phyloP scores from a whole-genome alignment of 129 eudicot species.

The Glebionis coronaria region DNA sequence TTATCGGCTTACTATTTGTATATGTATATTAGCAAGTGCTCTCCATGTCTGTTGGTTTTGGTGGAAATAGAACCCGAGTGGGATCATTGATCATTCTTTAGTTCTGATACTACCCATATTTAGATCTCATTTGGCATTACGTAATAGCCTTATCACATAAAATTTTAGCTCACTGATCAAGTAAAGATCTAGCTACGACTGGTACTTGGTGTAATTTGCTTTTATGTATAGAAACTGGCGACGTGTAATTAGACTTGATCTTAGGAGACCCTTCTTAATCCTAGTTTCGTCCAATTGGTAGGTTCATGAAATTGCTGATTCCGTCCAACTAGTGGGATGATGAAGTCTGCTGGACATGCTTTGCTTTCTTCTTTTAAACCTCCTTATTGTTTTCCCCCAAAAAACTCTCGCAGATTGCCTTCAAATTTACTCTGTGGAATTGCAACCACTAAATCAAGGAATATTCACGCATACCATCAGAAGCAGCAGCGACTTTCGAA shows the following conservation, averaged over 20 bases:
- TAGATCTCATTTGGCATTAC: no score
- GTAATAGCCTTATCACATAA: no score
- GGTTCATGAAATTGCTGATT: conserved; percentile 59
- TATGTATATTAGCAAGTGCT: no score
- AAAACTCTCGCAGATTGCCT: conserved; percentile 56
- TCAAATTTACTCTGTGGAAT: conserved; percentile 35
- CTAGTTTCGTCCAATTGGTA: conserved; percentile 57
- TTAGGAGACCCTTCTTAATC: conserved; percentile 37
- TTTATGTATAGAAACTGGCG: conserved; percentile 7
- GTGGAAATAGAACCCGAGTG: no score
- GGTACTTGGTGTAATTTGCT: neutral
- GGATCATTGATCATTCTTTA: no score
- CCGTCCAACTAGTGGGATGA: conserved; percentile 55
- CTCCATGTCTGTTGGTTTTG: no score
- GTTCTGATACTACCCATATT: no score
- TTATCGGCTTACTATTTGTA: no score
- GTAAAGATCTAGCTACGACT: neutral
- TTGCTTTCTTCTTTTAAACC: conserved; percentile 73
- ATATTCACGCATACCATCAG: conserved; percentile 30
- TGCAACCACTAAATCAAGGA: conserved; percentile 45
- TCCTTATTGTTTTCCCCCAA: conserved; percentile 50
- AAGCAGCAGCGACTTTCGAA: conserved; percentile 36
- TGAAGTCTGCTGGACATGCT: conserved; percentile 63
- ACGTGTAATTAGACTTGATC: conserved; percentile 16
- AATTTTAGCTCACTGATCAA: neutral